Conservation (phyloP, 495 filamentous ascomycete species). For the Penicillium bovifimosum region DNA sequence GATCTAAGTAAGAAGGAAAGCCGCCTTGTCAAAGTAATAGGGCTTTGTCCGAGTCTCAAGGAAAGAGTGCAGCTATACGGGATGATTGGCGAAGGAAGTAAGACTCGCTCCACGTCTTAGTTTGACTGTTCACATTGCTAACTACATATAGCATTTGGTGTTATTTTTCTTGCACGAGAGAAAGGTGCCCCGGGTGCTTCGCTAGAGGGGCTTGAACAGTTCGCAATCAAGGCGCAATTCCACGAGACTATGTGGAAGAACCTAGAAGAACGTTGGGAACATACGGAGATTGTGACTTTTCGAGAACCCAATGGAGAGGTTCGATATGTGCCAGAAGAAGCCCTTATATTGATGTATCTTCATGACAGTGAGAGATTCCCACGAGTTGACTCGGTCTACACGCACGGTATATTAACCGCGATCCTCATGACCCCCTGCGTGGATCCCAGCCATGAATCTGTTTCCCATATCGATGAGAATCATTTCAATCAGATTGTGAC, state of each 20-base stretch:
- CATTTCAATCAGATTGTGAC: background rate
- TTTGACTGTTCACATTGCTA: constrained; percentile 3
- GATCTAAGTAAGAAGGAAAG: background rate
- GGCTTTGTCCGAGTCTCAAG: constrained; percentile 4
- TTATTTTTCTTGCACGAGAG: constrained; percentile 19
- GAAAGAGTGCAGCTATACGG: constrained; percentile 15
- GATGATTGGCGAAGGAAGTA: constrained; percentile 17
- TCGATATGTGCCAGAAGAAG: constrained; percentile 22
- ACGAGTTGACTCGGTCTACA: constrained; percentile 24
- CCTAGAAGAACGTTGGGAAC: background rate
- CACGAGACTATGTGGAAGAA: constrained; percentile 6
- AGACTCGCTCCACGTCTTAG: constrained; percentile 1
- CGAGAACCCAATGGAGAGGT: background rate
- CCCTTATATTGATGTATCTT: constrained; percentile 18
- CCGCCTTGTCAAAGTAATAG: background rate
- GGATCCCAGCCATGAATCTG: constrained; percentile 11
- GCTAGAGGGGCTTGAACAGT: constrained; percentile 5
- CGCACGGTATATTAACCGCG: constrained; percentile 14
- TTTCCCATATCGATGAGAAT: background rate
- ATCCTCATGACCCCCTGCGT: constrained; percentile 23
- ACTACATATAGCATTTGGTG: constrained; percentile 19
- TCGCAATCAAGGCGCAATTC: constrained; percentile 19
- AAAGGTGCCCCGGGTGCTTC: background rate
- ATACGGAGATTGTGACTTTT: constrained; percentile 5
- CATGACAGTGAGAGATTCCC: constrained; percentile 22